Evolutionary conservation across 2,329 filamentous ascomycete genomes (phyloP), one percentile per base, ranked within the genome.

Genomic region (Ceratocystis destructans): DNA sequence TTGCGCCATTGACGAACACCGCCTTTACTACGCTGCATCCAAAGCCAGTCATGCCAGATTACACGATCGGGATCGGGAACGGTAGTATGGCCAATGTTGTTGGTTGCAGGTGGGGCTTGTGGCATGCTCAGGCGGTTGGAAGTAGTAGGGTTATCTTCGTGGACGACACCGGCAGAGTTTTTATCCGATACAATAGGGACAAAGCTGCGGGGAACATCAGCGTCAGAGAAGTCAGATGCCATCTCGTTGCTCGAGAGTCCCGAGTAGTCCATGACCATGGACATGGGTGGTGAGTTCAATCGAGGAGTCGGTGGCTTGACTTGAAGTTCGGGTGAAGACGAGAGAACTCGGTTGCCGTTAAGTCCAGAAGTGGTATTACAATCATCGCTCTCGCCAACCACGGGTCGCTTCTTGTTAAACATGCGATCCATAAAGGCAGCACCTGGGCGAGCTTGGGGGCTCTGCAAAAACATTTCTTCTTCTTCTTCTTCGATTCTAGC

Each of bases 1-100:
- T 90, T 87, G 79, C 96, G 96, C 94, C 94, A 99, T 72, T 96
- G 89, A 61, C 88, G 86, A 65, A 99, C 80, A 7, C 91, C 90
- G 25, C 87, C 82, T 72, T 90, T 92, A 69, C 87, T 89, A 71
- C 89, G 90, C 66, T 96, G 82, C 69, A 90, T 85, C 75, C 89
- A 88, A 41, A 97, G 83, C 81, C 90, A 92, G 64, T 93, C 92
- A 73, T 97, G 91, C 82, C 89, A 96, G 57, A 97, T 83, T n/a
- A 97, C 87, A 31, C 92, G 87, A 74, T 96, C 92, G 0, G 87
- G 86, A 69, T 94, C 90, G 66, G 81, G 79, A 65, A 87, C 81
- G 69, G 66, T 12, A 72, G 70, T 62, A 74, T 70, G 68, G 73
- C 68, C n/a, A 28, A 22, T 31, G n/a, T 22, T 50, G 45, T 37